A percentile compares a stretch with the other conserved stretches of the same genome.
Conservation (phyloP, 2,329 filamentous ascomycete species). For the Diaporthe sp. region DNA sequence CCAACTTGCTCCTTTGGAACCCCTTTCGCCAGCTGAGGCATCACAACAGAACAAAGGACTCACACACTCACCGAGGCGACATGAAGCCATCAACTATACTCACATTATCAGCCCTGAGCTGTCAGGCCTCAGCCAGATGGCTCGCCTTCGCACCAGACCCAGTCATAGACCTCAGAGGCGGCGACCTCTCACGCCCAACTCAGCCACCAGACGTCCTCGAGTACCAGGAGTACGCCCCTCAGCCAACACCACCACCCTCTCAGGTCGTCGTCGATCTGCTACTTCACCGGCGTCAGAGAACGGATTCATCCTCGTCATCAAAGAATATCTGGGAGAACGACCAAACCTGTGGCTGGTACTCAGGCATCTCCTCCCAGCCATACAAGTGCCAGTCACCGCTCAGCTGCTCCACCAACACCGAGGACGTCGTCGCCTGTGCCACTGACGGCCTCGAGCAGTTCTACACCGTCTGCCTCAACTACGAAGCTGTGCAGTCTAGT, state of each 20-base stretch:
- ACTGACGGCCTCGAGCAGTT: constrained; percentile 48
- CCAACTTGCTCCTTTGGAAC: constrained; percentile 2
- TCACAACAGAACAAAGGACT: constrained; percentile 13
- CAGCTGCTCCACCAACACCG: constrained; percentile 48
- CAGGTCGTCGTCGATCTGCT: constrained; percentile 42
- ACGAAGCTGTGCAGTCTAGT: constrained; percentile 46
- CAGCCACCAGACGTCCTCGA: constrained; percentile 15
- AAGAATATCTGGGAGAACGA: constrained; percentile 43
- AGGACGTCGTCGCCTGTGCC: constrained; percentile 52
- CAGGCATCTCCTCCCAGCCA: constrained; percentile 42
- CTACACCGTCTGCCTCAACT: constrained; percentile 52
- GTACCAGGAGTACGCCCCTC: constrained; percentile 15
- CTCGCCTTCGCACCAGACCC: constrained; percentile 31
- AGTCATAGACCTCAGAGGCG: constrained; percentile 28
- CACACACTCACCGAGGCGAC: background rate
- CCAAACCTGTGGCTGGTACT: constrained; percentile 46
- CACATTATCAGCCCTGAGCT: constrained; percentile 13
- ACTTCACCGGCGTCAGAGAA: constrained; percentile 36
- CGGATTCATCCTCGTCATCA: constrained; percentile 29
- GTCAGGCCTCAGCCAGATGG: constrained; percentile 29
- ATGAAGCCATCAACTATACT: constrained; percentile 35
- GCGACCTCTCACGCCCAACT: constrained; percentile 31
- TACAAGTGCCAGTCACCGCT: constrained; percentile 31
- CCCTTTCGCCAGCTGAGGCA: constrained; percentile 17
- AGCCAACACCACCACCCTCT: constrained; percentile 34